phyloP scores from a whole-genome alignment of 129 eudicot genomes.

The Apium graveolens region DNA sequence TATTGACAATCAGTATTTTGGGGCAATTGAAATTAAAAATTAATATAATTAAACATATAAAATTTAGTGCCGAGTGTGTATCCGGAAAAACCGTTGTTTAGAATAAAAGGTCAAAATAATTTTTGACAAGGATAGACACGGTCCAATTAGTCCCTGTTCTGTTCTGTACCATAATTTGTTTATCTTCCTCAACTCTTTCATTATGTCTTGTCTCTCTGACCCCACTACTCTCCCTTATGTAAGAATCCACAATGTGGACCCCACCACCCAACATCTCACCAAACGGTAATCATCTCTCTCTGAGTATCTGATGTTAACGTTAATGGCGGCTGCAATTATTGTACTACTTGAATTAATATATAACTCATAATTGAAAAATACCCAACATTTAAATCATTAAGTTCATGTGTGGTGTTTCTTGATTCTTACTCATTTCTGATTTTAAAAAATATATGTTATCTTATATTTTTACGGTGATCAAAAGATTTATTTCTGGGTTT shows the following conservation, averaged over 20 bases:
- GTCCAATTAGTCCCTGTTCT: too few relatives aligned
- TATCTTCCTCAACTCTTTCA: neutral
- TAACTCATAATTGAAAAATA: neutral
- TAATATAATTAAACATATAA: too few relatives aligned
- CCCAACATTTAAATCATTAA: neutral
- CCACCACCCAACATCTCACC: constrained; percentile 4
- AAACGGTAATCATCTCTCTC: constrained; percentile 6
- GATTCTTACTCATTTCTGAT: neutral
- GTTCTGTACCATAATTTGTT: too few relatives aligned
- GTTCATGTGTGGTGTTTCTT: constrained; percentile 7
- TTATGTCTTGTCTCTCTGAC: neutral
- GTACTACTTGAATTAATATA: neutral
- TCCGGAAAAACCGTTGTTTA: too few relatives aligned
- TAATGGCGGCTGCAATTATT: constrained; percentile 34
- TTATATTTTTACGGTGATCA: too few relatives aligned
- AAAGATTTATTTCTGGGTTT: too few relatives aligned
- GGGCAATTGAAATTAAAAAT: too few relatives aligned
- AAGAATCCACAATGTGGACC: constrained; percentile 14
- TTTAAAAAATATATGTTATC: neutral
- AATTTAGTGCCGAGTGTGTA: too few relatives aligned
- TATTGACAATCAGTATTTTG: too few relatives aligned
- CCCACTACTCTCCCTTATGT: neutral
- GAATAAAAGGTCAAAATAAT: too few relatives aligned
- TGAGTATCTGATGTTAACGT: constrained; percentile 22
- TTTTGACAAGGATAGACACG: too few relatives aligned